Evolutionary conservation across 2,329 filamentous ascomycete species (phyloP).

Genomic region (Atkinsonella hypoxylon): DNA sequence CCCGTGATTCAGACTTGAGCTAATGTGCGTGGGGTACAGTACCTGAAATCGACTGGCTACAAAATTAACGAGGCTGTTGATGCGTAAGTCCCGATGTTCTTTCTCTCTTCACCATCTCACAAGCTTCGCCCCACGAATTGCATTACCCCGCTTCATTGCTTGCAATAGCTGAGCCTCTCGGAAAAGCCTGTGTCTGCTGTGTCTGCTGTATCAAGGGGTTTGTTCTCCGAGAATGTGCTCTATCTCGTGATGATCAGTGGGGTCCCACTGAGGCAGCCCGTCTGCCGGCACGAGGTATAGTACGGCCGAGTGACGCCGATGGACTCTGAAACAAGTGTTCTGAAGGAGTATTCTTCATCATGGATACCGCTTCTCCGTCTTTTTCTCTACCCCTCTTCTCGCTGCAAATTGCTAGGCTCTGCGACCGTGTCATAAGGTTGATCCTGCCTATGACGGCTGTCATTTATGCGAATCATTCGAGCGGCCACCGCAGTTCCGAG

Average conservation of each 20-base stretch:
- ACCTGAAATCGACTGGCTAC: slow-evolving; percentile 35
- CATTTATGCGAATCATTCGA: background rate
- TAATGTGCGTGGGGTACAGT: slow-evolving; percentile 24
- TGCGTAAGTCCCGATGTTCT: slow-evolving; percentile 35
- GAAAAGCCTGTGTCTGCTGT: too few relatives aligned
- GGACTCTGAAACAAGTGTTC: slow-evolving; percentile 18
- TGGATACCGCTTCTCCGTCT: background rate
- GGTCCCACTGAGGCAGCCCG: slow-evolving; percentile 20
- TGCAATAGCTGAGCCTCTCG: too few relatives aligned
- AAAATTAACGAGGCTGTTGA: slow-evolving; percentile 43
- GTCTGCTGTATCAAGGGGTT: background rate
- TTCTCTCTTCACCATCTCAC: background rate
- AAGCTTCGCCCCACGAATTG: background rate
- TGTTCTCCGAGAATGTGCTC: background rate
- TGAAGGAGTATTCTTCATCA: background rate
- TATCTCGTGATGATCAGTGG: slow-evolving; percentile 13
- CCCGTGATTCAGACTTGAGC: slow-evolving; percentile 5
- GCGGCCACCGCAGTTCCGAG: background rate
- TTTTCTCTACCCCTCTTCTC: background rate
- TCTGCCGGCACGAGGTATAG: slow-evolving; percentile 19
- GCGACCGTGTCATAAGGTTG: background rate
- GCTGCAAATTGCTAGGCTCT: background rate
- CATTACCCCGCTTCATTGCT: background rate
- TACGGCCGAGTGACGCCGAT: slow-evolving; percentile 27
- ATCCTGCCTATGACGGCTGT: slow-evolving; percentile 1